Base-by-base conservation (phyloP, 805 yeast species). In the Peterozyma toletana region DNA sequence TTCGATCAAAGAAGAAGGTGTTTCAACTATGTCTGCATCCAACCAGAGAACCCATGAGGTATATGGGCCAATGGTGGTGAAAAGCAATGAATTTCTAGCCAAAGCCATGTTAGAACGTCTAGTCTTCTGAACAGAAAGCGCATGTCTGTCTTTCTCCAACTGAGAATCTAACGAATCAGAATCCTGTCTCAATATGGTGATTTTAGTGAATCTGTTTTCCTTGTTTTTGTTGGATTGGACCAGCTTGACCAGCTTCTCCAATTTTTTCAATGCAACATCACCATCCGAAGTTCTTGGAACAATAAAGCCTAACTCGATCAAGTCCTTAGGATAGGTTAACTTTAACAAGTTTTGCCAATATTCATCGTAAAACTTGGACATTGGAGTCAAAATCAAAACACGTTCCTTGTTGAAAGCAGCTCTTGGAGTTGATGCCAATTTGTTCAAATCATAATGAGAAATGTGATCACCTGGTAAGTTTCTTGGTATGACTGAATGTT, bases 1-100 rank as follows among this genome's bases (percentile, higher is more conserved):
- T 67, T 93, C 95, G 49, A 93, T 77, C 54, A 93, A 66, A 14
- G 85, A 78, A 11, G 75, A 64, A 14, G 96, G 96, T 5, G 96
- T 78, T 64, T 93, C 99, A 31, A 90, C 75, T 37, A 93, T 83
- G 64, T 93, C 99, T 2, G 96, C 83, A 63, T 93, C 99, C 52
- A 93, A 69, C 99, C 99, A 93, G 41, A 93, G 68, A 15, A 91
- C 85, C 99, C 99, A 93, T 17, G 95, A 79, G 2, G 95, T 89
- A 53, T 84, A 77, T 16, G 97, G 95, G 3, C 89, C 85, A 39
- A 93, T 68, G 1, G 97, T 80, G 9, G 97, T 85, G 66, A 89
- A 88, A 40, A 93, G 71, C 46, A 93, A 68, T 35, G 96, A 89
- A 68, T 93, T 93, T 60, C 99, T 75, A 3, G 98, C 96, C 51